phyloP scores from a whole-genome alignment of 768 basidiomycete species.

The Trametes coccinea region DNA sequence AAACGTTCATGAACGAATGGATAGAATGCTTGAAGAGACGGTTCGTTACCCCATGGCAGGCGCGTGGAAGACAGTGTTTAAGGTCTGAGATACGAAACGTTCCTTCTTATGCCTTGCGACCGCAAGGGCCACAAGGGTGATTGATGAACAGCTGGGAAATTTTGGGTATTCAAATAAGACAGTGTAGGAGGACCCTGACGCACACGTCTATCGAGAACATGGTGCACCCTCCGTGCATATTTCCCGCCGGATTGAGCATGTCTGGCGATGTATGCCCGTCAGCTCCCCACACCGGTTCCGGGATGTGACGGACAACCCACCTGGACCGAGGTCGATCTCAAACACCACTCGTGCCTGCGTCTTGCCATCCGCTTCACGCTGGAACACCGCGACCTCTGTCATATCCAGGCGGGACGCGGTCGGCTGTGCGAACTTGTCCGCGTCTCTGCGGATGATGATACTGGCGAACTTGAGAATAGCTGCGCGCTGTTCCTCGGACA shows the following conservation, averaged over 20 bases:
- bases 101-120: slow-evolving; percentile 3
- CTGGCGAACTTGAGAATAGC: slow-evolving; percentile 6
- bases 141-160: slow-evolving; percentile 16
- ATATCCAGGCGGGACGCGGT: slow-evolving; percentile 4
- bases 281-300: too few relatives aligned
- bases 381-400: slow-evolving; percentile 12
- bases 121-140: slow-evolving; percentile 13
- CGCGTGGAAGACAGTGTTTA: slow-evolving; percentile 20
- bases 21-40: too few relatives aligned
- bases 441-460: slow-evolving; percentile 2
- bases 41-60: background rate
- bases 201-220: slow-evolving; percentile 21
- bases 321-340: slow-evolving; percentile 8
- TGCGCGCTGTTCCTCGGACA: background rate
- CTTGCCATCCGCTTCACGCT: slow-evolving; percentile 16
- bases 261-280: background rate
- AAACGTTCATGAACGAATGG: too few relatives aligned
- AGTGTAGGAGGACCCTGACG: background rate
- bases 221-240: slow-evolving; percentile 20
- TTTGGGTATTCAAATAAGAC: too few relatives aligned
- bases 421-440: slow-evolving; percentile 1
- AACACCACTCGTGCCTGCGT: slow-evolving; percentile 15
- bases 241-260: slow-evolving; percentile 15
- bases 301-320: background rate
- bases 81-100: slow-evolving; percentile 17